Conservation (phyloP, 106 monocot species). For the Triglochin maritima region DNA sequence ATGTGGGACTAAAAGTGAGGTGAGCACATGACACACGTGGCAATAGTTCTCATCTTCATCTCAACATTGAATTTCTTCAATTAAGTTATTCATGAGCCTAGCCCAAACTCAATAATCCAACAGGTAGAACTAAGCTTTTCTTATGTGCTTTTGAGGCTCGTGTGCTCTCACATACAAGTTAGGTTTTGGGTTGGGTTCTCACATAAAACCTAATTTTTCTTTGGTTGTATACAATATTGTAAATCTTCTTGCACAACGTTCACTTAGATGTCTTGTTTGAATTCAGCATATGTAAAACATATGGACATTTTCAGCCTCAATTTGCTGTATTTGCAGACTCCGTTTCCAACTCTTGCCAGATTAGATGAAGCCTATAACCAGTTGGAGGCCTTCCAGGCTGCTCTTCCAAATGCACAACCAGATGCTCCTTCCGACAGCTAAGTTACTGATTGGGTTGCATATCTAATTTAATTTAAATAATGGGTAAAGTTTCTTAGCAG, state of each 20-base stretch:
- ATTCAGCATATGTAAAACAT: not conserved
- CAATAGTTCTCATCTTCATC: too few species aligned
- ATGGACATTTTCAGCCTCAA: not conserved
- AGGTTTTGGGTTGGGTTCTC: not conserved
- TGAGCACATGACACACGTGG: too few species aligned
- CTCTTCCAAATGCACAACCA: constrained; percentile 20
- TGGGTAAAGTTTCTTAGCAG: too few species aligned
- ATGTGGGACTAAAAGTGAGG: too few species aligned
- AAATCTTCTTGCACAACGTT: not conserved
- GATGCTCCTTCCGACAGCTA: constrained; percentile 8
- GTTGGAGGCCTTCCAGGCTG: constrained; percentile 16
- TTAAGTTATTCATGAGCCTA: too few species aligned
- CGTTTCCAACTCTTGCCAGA: constrained; percentile 12
- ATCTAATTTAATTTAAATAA: too few species aligned
- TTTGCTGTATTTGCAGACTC: constrained; percentile 6
- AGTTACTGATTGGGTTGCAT: too few species aligned
- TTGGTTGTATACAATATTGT: not conserved
- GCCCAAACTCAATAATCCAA: too few species aligned
- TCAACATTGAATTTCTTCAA: too few species aligned
- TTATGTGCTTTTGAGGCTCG: too few species aligned
- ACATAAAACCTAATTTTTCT: not conserved
- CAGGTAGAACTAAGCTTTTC: too few species aligned
- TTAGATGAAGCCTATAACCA: constrained; percentile 13
- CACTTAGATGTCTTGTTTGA: not conserved
- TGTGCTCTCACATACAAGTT: not conserved